Conservation (phyloP, 768 basidiomycete genomes). For the Boletus patriciae region DNA sequence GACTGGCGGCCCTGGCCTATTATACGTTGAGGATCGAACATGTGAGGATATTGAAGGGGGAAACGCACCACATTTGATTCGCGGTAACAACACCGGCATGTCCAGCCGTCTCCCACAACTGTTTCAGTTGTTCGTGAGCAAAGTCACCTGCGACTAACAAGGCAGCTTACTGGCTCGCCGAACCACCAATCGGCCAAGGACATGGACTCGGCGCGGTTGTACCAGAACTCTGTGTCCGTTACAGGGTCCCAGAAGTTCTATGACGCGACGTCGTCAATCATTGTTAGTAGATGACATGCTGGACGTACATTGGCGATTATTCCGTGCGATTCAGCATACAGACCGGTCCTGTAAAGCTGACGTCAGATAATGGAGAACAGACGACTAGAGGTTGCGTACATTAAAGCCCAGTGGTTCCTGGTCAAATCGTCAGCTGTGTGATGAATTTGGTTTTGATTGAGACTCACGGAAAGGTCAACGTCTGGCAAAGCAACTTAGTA, state of each 20-base stretch:
- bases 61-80: slow-evolving; percentile 86
- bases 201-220: slow-evolving; percentile 58
- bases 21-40: not conserved
- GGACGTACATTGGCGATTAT: slow-evolving; percentile 79
- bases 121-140: not conserved
- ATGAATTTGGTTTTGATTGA: not conserved
- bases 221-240: slow-evolving; percentile 63
- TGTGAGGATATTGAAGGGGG: not conserved
- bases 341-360: slow-evolving; percentile 69
- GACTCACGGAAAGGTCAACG: slow-evolving; percentile 86
- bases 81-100: slow-evolving; percentile 74
- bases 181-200: slow-evolving; percentile 82
- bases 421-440: slow-evolving; percentile 1
- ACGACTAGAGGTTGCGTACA: slow-evolving; percentile 46
- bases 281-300: not conserved
- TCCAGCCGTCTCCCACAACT: slow-evolving; percentile 92
- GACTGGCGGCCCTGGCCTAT: slow-evolving; percentile 80
- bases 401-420: slow-evolving; percentile 88
- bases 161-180: slow-evolving; percentile 78
- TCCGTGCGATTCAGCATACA: slow-evolving; percentile 87
- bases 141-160: not conserved
- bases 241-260: slow-evolving; percentile 88
- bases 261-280: not conserved
- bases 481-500: slow-evolving; percentile 45
- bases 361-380: not conserved